Evolutionary conservation across 805 yeast genomes (phyloP), one percentile per base, ranked within the genome.

Genomic region (Candida pseudofarinosa): DNA sequence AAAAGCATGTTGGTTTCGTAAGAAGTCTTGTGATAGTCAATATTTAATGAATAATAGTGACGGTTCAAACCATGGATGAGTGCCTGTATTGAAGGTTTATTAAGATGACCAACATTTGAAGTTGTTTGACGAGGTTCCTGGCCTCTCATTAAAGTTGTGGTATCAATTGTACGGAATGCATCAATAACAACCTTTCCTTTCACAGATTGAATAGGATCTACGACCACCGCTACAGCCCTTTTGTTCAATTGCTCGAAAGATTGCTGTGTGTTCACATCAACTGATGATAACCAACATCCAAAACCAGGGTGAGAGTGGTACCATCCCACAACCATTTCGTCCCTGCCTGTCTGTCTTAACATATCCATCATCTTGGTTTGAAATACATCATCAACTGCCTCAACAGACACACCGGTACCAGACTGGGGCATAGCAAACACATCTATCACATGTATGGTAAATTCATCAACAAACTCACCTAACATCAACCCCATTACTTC

Each of bases 351-450:
- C 65, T 93, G 99, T 67, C 86, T 83, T 59, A 93, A 77, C 99
- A 93, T 93, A 60, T 93, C 99, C 99, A 93, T 93, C 99, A 93
- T 95, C 62, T 84, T 87, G 3, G 98, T 90, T 65, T 93, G 99
- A 71, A 93, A 93, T 39, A 95, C 98, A 63, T 95, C 98, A 63
- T 95, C 99, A 28, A 93, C 99, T 1, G 99, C 99, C 64, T 93
- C 99, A 45, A 93, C 99, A 45, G 96, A 85, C 15, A 95, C 99
- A 46, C 99, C 99, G 7, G 99, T 93, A 59, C 96, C 95, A 37
- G 89, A 81, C 70, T 93, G 99, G 15, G 99, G 99, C 99, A 93
- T 93, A 43, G 99, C 99, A 74, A 93, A 93, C 40, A 95, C 99
- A 60, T 93, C 99, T 42, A 88, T 88, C 33, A 93, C 99, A 55